These are phyloP conservation scores for Globomyces sp. DNA, from an alignment of 371 early-diverging fungal species.

Conservation along the genomic window DNA sequence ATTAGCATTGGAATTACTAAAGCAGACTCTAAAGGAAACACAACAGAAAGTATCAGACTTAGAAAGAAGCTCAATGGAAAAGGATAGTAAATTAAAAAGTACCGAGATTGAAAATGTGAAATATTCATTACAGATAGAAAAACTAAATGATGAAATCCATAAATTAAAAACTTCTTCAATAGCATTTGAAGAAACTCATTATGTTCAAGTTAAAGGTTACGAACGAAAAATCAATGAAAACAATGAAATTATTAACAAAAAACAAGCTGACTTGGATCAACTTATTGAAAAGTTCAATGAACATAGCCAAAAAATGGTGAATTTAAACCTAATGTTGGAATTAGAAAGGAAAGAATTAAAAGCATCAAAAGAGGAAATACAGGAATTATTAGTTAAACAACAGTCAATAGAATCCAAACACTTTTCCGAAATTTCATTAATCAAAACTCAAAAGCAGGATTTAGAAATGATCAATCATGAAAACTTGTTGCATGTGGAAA, in stretches of 20 bases:
- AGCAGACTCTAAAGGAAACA: not conserved
- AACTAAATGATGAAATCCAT: conserved; percentile 4
- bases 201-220: not conserved
- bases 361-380: not conserved
- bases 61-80: not conserved
- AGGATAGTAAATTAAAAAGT: not conserved
- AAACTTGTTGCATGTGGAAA: not conserved
- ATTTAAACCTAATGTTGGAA: not conserved
- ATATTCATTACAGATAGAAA: not conserved
- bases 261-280: not conserved
- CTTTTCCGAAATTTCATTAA: conserved; percentile 8
- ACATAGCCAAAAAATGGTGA: not conserved
- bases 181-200: conserved; percentile 6
- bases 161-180: not conserved
- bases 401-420: not conserved
- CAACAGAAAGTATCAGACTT: not conserved
- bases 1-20: not conserved
- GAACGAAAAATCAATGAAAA: conserved; percentile 2
- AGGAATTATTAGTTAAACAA: not conserved
- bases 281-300: not conserved
- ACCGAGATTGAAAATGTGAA: conserved; percentile 10
- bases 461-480: conserved; percentile 1
- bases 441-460: conserved; percentile 6
- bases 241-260: not conserved
- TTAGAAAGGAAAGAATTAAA: not conserved